Conservation (phyloP, 495 filamentous ascomycete genomes). For the Penicillium waksmanii region DNA sequence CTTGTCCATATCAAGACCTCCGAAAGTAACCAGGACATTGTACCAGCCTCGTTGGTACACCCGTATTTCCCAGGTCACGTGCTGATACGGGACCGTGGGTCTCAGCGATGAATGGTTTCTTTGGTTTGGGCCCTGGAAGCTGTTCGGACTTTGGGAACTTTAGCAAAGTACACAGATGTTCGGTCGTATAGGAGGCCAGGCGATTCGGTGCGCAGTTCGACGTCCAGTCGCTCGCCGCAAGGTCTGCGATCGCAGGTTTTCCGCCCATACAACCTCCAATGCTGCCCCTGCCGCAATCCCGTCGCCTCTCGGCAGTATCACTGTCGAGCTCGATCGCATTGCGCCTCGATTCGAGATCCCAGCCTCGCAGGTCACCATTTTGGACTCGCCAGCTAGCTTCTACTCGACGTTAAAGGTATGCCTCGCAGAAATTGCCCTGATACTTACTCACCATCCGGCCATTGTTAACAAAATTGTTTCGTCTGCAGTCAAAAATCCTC, state of each 20-base stretch:
- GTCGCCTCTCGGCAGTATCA: slow-evolving; percentile 59
- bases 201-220: slow-evolving; percentile 40
- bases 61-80: too few species aligned
- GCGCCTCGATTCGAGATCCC: slow-evolving; percentile 86
- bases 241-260: slow-evolving; percentile 46
- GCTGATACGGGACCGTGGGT: too few species aligned
- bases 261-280: slow-evolving; percentile 34
- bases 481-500: slow-evolving; percentile 71
- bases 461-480: slow-evolving; percentile 14
- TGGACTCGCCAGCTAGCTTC: slow-evolving; percentile 81
- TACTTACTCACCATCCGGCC: background rate
- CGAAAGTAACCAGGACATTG: too few species aligned
- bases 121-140: too few species aligned
- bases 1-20: too few species aligned
- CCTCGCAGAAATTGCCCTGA: background rate
- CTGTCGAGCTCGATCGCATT: slow-evolving; percentile 81
- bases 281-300: slow-evolving; percentile 34
- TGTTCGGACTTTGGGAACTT: background rate
- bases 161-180: slow-evolving; percentile 34
- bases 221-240: slow-evolving; percentile 36
- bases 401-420: slow-evolving; percentile 84
- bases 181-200: slow-evolving; percentile 44
- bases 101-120: too few species aligned
- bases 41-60: too few species aligned
- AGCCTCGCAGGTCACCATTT: slow-evolving; percentile 77